Base-by-base conservation (phyloP, 768 basidiomycete genomes). In the Suillus americanus region DNA sequence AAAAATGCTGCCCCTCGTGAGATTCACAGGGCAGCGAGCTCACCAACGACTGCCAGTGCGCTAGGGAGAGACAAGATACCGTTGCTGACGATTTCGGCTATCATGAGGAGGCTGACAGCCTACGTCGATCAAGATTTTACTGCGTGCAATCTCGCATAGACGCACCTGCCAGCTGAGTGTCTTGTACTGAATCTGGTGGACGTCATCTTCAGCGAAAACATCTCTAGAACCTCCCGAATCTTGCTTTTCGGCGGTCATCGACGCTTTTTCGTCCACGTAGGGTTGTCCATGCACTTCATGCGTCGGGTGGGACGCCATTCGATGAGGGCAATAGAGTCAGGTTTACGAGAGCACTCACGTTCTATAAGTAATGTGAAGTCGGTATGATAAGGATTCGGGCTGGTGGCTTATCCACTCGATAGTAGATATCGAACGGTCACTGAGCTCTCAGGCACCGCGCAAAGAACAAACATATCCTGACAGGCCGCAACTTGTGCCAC, bases 51-150 rank as follows among this genome's bases (percentile, higher is more conserved):
- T 8, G 84, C 85, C 64, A 85, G 77, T 14, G 83, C 77, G 54
- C 80, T 82, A 0, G 85, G 84, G 7, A 86, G 75, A 18, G 84
- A 84, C 18, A 85, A 69, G 80, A 85, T 83, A 13, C 84, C 85
- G 71, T 85, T 85, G 71, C 81, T 82, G 40, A 86, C 83, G 30
- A 85, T 84, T 69, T 85, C 84, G 50, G 84, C 83, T 61, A 85
- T 84, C 85, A 86, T 86, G 23, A 86, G 72, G 60, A 84, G 66
- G 30, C 77, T 73, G 9, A 85, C 81, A 64, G 84, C 82, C 82
- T 85, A 61, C 25, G 7, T 30, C 20, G 41, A 40, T 25, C 20
- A 53, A 40, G 5, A 63, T 59, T 38, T 41, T 12, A 59, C 18
- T 20, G 25, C 18, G 40, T 30, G 6, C 40, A 30, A 30, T 41